A percentile compares a stretch with the other conserved stretches of the same genome.
phyloP scores from a whole-genome alignment of 192 early-diverging fungal species.

The Backusella tuberculispora region DNA sequence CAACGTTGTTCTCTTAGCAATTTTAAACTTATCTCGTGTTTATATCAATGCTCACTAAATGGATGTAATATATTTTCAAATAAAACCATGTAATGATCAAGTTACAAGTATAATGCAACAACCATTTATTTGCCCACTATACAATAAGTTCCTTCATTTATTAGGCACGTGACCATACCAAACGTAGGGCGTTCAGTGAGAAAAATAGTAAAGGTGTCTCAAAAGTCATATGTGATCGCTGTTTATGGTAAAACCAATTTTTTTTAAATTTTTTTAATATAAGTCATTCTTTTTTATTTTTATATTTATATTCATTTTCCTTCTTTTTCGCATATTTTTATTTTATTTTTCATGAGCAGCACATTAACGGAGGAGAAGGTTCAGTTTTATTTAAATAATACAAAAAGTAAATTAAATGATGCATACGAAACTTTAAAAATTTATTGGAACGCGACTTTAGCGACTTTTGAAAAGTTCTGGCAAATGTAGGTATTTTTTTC shows the following conservation, averaged over 20 bases:
- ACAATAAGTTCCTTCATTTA: background rate
- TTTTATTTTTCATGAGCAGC: conserved; percentile 6
- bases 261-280: background rate
- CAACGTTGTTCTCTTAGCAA: background rate
- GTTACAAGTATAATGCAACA: background rate
- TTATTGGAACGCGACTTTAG: conserved; percentile 1
- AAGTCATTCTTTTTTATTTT: conserved; percentile 5
- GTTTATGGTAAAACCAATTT: conserved; percentile 7
- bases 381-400: conserved; percentile 2
- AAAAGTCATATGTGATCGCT: conserved; percentile 13
- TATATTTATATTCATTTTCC: background rate
- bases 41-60: background rate
- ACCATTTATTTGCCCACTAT: background rate
- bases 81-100: background rate
- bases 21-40: background rate
- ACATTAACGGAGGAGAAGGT: conserved; percentile 4
- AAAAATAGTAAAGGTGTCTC: background rate
- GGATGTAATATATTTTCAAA: background rate
- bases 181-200: background rate
- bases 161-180: background rate
- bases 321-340: background rate
- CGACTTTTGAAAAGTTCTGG: conserved; percentile 13
- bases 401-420: conserved; percentile 10
- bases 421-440: conserved; percentile 6
- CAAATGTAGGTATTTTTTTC: conserved; percentile 3